Evolutionary conservation across 2,329 filamentous ascomycete species (phyloP).

Genomic region (Nothophaeocryptopus gaeumannii): DNA sequence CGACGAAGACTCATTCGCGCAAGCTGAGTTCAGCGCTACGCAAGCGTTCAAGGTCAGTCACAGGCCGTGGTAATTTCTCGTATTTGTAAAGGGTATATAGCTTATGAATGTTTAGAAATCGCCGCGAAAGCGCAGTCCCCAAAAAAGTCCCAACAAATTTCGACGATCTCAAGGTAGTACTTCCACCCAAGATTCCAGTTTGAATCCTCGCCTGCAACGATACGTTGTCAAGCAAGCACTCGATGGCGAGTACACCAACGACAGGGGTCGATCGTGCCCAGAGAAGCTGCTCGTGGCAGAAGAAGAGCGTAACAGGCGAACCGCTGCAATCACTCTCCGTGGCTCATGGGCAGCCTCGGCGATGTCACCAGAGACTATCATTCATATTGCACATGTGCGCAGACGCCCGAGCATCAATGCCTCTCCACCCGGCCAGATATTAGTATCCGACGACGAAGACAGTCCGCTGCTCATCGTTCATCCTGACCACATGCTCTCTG

Average conservation of each 20-base stretch:
- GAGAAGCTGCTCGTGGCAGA: conserved; percentile 74
- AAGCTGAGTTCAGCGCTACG: conserved; percentile 69
- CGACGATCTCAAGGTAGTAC: background rate
- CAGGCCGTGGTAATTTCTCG: conserved; percentile 17
- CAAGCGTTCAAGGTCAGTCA: conserved; percentile 56
- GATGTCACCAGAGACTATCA: conserved; percentile 69
- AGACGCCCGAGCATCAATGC: conserved; percentile 39
- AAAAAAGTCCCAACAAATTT: conserved; percentile 9
- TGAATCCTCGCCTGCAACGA: conserved; percentile 42
- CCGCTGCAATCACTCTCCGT: conserved; percentile 70
- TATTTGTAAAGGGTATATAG: conserved; percentile 30
- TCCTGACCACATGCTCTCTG: conserved; percentile 90
- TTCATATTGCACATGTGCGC: conserved; percentile 63
- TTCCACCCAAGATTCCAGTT: background rate
- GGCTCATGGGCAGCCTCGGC: conserved; percentile 84
- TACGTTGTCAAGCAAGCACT: conserved; percentile 76
- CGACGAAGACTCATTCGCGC: conserved; percentile 68
- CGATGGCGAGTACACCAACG: conserved; percentile 65
- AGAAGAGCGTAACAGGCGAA: conserved; percentile 66
- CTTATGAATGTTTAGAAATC: conserved; percentile 34
- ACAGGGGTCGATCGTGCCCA: conserved; percentile 59
- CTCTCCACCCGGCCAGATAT: conserved; percentile 61
- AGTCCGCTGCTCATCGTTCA: conserved; percentile 75
- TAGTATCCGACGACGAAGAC: conserved; percentile 71
- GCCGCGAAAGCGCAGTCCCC: conserved; percentile 24